These are phyloP conservation scores for Musa acuminata DNA, from an alignment of 176 grass and related monocot species.

Conservation along the genomic window DNA sequence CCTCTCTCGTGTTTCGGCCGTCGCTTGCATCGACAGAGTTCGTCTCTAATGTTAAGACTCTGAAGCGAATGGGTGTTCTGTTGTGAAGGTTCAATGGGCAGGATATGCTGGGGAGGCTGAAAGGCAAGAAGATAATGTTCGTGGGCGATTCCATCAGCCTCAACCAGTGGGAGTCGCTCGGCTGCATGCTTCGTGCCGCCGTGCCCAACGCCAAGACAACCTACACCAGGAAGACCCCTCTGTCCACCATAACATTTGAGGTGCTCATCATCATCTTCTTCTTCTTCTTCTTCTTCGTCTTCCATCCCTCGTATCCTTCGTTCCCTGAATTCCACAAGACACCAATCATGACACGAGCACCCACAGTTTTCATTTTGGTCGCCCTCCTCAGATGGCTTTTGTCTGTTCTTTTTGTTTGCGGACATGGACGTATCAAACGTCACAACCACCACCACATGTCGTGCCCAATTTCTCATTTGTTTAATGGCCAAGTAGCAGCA, in stretches of 20 bases:
- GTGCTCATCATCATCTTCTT: conserved; percentile 7
- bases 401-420: no score
- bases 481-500: no score
- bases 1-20: not conserved
- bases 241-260: conserved; percentile 42
- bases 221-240: not conserved
- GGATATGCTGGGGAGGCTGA: conserved; percentile 33
- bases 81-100: conserved; percentile 40
- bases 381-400: no score
- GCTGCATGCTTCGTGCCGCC: conserved; percentile 59
- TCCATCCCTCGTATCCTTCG: no score
- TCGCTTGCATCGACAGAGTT: not conserved
- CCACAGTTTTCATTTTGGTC: no score
- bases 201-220: conserved; percentile 9
- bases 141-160: conserved; percentile 65
- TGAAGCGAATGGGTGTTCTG: not conserved
- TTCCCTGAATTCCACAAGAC: no score
- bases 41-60: not conserved
- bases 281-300: not conserved
- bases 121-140: conserved; percentile 69
- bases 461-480: no score
- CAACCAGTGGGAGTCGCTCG: conserved; percentile 56
- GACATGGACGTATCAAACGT: no score
- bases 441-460: no score
- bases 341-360: no score